Base-by-base conservation (phyloP, 1,284 basidiomycete genomes). In the Coriolopsis trogii region DNA sequence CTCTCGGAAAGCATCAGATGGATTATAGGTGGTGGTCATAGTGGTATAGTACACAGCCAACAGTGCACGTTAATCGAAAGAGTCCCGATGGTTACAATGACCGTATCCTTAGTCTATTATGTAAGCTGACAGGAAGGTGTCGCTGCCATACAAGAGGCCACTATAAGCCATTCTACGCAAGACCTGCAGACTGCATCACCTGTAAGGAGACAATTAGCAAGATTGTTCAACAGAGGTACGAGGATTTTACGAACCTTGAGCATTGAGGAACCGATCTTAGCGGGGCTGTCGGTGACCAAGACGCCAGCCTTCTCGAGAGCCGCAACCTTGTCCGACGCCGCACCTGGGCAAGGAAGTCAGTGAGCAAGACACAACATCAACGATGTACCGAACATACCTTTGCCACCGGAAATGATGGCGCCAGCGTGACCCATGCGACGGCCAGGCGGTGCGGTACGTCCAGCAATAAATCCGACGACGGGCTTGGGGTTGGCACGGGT, bases 381-480 rank as follows among this genome's bases (percentile, higher is more conserved):
- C 16, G 15, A 46, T 4, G 6, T 16, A 16, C 21, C 23, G 18
- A 29, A 21, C 33, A 31, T 23, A 84, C 93, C 96, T 78, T 99
- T 99, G 46, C 97, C 97, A 61, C 97, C 97, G 52, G 91, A 86
- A 63, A 99, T 98, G 71, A 99, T 98, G 52, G 96, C 97, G 64
- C 97, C 95, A 52, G 95, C 95, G 70, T 98, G 95, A 47, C 97
- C 97, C 97, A 99, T 99, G 63, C 96, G 87, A 63, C 97, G 82
- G 46, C 97, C 97, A 37, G 97, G 97, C 50, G 97, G 97, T 37
- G 97, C 97, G 47, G 97, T 99, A 49, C 90, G 88, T 53, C 95
- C 97, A 55, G 97, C 97, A 67, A 99, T 98, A 75, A 99, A 99
- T 46, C 91, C 92, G 52, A 99, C 94, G 37, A 99, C 94, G 48